Base-by-base conservation (phyloP, 1,284 basidiomycete species). In the Apiotrichum sp. region DNA sequence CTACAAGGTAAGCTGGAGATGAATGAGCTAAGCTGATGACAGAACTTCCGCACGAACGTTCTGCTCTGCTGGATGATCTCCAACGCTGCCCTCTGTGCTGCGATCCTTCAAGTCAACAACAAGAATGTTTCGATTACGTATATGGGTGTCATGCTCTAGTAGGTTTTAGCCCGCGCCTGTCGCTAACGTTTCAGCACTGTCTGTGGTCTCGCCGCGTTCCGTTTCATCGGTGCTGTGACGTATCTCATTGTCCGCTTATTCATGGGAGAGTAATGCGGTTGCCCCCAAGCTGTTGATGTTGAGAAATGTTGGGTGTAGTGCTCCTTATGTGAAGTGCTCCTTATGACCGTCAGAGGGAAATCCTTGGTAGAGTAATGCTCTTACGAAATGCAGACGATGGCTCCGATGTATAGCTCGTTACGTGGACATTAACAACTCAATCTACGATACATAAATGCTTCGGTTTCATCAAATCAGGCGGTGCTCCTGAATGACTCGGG, bases 171-270 rank as follows among this genome's bases (percentile, higher is more conserved):
- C 36, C 22, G 22, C 22, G 22, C 36, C 22, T 22, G 22, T 22
- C 22, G 22, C 38, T 50, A 10, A 48, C 47, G 36, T 38, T 2
- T 1, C 47, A 48, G 47, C 73, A 89, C 88, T 3, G 89, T 95
- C 42, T 88, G 89, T 3, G 86, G 87, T 13, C 82, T 95, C 46
- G 88, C 89, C 14, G 89, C 89, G 54, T 79, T 92, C 61, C 83
- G 90, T 7, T 93, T 93, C 74, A 63, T 89, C 5, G 90, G 90
- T 0, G 86, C 86, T 10, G 83, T 87, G 41, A 73, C 80, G 47
- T 92, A 92, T 68, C 83, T 91, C 79, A 68, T 91, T 48, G 79
- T 92, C 31, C 84, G 89, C 13, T 67, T 91, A 58, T 92, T 93
- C 70, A 86, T 86, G 35, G 87, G 89, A 61, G 89, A 92, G 78